phyloP scores from a whole-genome alignment of 768 basidiomycete genomes.

The Daedaleopsis sinensis region DNA sequence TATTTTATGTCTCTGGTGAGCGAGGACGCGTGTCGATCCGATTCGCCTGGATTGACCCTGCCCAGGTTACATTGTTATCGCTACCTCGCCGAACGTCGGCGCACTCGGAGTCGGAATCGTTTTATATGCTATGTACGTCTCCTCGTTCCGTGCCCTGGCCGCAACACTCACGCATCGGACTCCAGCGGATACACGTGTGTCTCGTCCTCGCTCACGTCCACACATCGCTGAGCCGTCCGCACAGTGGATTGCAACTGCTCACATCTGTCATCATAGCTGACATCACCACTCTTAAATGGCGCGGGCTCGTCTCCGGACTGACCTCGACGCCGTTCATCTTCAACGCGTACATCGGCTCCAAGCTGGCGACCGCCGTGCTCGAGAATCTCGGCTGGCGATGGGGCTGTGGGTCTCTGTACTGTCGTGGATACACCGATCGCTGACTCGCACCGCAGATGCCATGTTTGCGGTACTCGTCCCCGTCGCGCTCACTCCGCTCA shows the following conservation, averaged over 20 bases:
- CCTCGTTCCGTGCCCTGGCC: slow-evolving; percentile 7
- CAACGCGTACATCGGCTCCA: slow-evolving; percentile 64
- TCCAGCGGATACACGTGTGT: slow-evolving; percentile 63
- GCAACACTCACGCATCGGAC: slow-evolving; percentile 30
- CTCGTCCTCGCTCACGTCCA: slow-evolving; percentile 21
- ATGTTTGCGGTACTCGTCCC: slow-evolving; percentile 37
- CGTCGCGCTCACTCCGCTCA: slow-evolving; percentile 25
- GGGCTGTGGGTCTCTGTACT: slow-evolving; percentile 48
- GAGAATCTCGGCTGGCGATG: slow-evolving; percentile 61
- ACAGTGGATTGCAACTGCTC: slow-evolving; percentile 62
- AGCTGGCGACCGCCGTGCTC: slow-evolving; percentile 49
- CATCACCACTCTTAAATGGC: slow-evolving; percentile 34
- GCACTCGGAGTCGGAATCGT: slow-evolving; percentile 44
- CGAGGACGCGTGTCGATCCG: slow-evolving; percentile 5
- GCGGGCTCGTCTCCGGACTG: slow-evolving; percentile 45
- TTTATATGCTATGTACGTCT: slow-evolving; percentile 55
- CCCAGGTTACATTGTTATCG: slow-evolving; percentile 39
- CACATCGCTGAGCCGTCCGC: slow-evolving; percentile 10
- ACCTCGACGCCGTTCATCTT: slow-evolving; percentile 56
- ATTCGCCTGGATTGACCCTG: slow-evolving; percentile 17
- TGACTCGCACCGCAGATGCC: slow-evolving; percentile 14
- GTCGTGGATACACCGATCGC: background rate
- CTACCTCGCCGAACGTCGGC: slow-evolving; percentile 28
- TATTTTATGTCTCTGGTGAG: slow-evolving; percentile 47
- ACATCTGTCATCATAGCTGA: slow-evolving; percentile 45